Evolutionary conservation across 2,329 filamentous ascomycete species (phyloP).

Genomic region (Dryadomyces quercus-mongolicae): DNA sequence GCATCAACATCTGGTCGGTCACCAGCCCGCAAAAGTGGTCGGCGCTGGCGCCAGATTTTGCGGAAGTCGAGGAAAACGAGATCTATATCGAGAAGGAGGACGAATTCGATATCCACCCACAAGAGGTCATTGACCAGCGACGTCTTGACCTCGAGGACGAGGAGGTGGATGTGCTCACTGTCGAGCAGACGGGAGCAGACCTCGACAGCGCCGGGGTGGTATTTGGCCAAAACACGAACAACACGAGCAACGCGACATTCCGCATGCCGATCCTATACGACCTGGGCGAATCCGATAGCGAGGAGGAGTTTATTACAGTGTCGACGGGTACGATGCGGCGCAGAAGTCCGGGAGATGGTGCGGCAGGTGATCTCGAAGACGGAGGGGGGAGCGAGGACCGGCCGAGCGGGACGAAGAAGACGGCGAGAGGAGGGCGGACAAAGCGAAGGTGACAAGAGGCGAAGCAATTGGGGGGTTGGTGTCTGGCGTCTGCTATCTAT

Average conservation of each 20-base stretch:
- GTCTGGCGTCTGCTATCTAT: neutral
- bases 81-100: slow-evolving; percentile 94
- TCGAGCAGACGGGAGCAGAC: slow-evolving; percentile 53
- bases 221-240: neutral
- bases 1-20: slow-evolving; percentile 94
- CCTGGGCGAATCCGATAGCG: slow-evolving; percentile 86
- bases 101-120: slow-evolving; percentile 94
- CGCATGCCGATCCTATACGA: slow-evolving; percentile 89
- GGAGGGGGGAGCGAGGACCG: slow-evolving; percentile 20
- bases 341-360: slow-evolving; percentile 65
- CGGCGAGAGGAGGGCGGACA: slow-evolving; percentile 28
- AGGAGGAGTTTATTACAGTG: slow-evolving; percentile 68
- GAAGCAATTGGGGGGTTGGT: neutral
- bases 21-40: slow-evolving; percentile 95
- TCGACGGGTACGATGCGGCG: slow-evolving; percentile 74
- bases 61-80: slow-evolving; percentile 95
- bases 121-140: slow-evolving; percentile 87
- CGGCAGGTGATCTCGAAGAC: slow-evolving; percentile 33
- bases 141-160: slow-evolving; percentile 88
- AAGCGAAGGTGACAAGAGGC: slow-evolving; percentile 15
- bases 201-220: slow-evolving; percentile 17
- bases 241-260: slow-evolving; percentile 41
- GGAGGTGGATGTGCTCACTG: slow-evolving; percentile 76
- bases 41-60: slow-evolving; percentile 89
- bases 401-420: neutral